Conservation (phyloP, 2,329 filamentous ascomycete species). For the Phaeomoniella chlamydospora region DNA sequence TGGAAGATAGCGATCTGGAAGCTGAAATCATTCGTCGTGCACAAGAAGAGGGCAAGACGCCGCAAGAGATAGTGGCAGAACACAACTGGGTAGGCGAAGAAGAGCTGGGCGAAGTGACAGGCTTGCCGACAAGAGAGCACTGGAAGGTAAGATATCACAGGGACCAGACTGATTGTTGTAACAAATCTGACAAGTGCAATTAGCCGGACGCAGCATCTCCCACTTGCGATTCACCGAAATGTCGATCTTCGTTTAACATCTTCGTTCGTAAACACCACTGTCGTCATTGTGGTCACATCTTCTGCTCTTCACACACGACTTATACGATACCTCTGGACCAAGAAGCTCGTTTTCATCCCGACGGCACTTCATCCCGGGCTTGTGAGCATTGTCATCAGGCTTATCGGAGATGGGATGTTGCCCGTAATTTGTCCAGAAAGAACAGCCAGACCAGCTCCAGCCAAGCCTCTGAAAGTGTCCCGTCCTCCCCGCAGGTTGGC, state of each 20-base stretch:
- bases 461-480: slow-evolving; percentile 7
- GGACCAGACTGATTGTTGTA: background rate
- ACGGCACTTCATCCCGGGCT: slow-evolving; percentile 38
- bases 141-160: slow-evolving; percentile 42
- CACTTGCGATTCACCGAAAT: slow-evolving; percentile 43
- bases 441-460: slow-evolving; percentile 26
- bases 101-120: slow-evolving; percentile 40
- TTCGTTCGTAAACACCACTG: slow-evolving; percentile 52
- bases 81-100: slow-evolving; percentile 37
- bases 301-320: slow-evolving; percentile 45
- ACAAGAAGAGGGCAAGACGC: background rate
- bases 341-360: slow-evolving; percentile 47
- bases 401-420: slow-evolving; percentile 41
- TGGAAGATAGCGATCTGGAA: slow-evolving; percentile 13
- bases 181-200: too few species aligned
- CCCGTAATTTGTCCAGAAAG: slow-evolving; percentile 31
- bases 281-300: slow-evolving; percentile 51
- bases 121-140: slow-evolving; percentile 46
- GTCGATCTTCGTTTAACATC: slow-evolving; percentile 43
- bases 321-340: slow-evolving; percentile 47
- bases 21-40: slow-evolving; percentile 8
- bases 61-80: slow-evolving; percentile 10
- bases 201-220: slow-evolving; percentile 43
- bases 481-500: slow-evolving; percentile 8
- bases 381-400: slow-evolving; percentile 48